These are phyloP conservation scores for Chlamydomonas sphaeroides DNA, from an alignment of 139 green algal species.

Conservation along the genomic window DNA sequence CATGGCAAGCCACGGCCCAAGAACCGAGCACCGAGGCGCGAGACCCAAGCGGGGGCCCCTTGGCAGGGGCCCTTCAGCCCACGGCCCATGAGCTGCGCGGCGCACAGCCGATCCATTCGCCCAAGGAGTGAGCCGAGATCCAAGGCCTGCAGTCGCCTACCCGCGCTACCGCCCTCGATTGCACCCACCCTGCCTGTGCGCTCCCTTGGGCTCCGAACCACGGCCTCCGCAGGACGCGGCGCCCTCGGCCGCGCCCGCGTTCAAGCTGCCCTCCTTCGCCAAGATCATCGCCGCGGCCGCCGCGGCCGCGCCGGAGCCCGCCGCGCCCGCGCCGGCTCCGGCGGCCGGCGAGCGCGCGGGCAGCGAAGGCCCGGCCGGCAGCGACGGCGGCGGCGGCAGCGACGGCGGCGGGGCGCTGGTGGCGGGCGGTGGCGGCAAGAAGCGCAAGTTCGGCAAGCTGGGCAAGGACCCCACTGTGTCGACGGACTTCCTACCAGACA, in stretches of 20 bases:
- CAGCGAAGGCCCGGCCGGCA: constrained; percentile 32
- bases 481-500: constrained; percentile 94
- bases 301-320: neutral
- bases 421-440: constrained; percentile 20
- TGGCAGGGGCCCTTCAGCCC: no score
- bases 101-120: no score
- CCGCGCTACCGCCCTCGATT: no score
- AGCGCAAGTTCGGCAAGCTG: constrained; percentile 66
- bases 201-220: no score
- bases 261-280: constrained; percentile 11
- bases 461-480: constrained; percentile 88
- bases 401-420: neutral
- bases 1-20: no score
- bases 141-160: no score
- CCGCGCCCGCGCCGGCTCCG: neutral
- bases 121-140: no score
- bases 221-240: neutral
- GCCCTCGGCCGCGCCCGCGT: constrained; percentile 2
- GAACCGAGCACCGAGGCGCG: no score
- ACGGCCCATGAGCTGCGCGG: no score
- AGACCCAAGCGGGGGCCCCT: no score
- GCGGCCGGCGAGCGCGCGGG: constrained; percentile 22
- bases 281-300: neutral
- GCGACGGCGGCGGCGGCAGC: constrained; percentile 9
- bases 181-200: no score